Conservation (phyloP, 2,329 filamentous ascomycete species). For the Sporothrix pseudoabietina region DNA sequence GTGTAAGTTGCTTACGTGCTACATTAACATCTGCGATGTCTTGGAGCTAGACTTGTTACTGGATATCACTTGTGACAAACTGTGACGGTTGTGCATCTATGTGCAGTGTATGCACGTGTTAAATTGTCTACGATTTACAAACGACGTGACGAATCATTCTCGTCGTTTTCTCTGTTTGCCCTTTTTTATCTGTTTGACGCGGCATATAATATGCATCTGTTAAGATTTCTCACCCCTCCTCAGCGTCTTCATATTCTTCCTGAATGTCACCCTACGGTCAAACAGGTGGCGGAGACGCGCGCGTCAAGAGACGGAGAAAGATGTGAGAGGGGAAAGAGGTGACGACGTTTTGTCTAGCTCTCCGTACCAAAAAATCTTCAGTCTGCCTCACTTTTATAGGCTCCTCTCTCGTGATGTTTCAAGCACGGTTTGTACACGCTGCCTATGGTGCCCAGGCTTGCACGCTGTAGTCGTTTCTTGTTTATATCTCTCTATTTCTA, state of each 20-base stretch:
- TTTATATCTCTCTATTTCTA: background rate
- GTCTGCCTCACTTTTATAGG: conserved; percentile 1
- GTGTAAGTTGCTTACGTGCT: background rate
- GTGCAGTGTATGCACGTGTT: background rate
- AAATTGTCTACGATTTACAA: too few species aligned
- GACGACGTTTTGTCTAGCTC: background rate
- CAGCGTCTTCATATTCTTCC: background rate
- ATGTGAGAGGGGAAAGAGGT: background rate
- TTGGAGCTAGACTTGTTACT: background rate
- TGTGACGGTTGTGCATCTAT: background rate
- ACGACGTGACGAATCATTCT: background rate
- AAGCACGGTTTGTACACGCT: background rate
- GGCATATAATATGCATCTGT: conserved; percentile 12
- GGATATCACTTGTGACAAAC: background rate
- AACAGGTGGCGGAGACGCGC: conserved; percentile 27
- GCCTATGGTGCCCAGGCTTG: background rate
- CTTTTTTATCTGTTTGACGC: background rate
- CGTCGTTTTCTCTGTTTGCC: background rate
- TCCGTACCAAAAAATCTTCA: background rate
- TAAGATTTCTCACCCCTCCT: background rate
- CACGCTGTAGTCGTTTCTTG: conserved; percentile 13
- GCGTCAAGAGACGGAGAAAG: background rate
- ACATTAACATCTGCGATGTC: conserved; percentile 1
- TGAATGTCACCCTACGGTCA: conserved; percentile 21
- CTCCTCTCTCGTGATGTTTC: background rate